Base-by-base conservation (phyloP, 805 yeast species). In the Metschnikowia lachancei region DNA sequence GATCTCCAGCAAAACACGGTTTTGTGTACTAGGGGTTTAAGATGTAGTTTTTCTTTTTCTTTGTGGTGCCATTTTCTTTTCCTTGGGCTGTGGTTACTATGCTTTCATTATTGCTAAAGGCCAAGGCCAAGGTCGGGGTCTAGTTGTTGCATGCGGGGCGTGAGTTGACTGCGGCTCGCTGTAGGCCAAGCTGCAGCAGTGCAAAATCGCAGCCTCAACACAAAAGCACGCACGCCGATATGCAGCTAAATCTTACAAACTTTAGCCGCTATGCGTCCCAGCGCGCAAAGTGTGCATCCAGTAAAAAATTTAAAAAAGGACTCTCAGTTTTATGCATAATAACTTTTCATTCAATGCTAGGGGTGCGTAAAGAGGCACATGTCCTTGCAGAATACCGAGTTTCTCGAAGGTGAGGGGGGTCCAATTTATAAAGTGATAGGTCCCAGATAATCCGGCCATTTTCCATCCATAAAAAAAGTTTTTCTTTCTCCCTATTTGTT, bases 201-300 rank as follows among this genome's bases (percentile, higher is more conserved):
- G 24, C 30, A n/a, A 6, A 26, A 36, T n/a, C 42, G 34, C 46
- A 43, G 39, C 33, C 32, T 36, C 29, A 18, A 18, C 17, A 31
- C 46, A 30, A 20, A 13, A 18, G 35, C 42, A 14, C 47, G 43
- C 43, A 39, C 36, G 47, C 43, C 47, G 43, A 39, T 35, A 30
- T 43, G 47, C 43, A 39, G 47, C 39, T 44, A 44, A 44, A 44
- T 44, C 47, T 44, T 44, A 35, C 39, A 44, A 39, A 44, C 35
- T 43, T 39, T 39, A 44, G 10, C 43, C 47, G 43, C 39, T 19
- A n/a, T 35, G 47, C 47, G 35, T 44, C 14, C n/a, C 17, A 11
- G 36, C 19, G 31, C 29, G 35, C 34, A 18, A 10, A 14, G 39
- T 13, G 31, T 34, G 35, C 34, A 18, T 34, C 28, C 28, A 19